These are phyloP conservation scores for Citropsis articulata DNA, from an alignment of 345 rosid species.

Conservation along the genomic window DNA sequence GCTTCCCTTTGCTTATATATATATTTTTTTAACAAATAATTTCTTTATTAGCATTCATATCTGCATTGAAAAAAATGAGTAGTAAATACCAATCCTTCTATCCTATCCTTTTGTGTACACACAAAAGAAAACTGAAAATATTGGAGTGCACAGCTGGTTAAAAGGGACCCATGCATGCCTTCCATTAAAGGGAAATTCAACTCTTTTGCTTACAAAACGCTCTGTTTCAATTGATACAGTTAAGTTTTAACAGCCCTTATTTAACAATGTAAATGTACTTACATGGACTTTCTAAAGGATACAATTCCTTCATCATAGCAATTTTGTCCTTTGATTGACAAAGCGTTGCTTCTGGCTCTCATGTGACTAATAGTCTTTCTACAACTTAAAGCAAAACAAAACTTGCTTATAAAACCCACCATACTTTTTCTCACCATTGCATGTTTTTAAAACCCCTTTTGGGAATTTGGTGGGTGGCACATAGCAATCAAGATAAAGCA, in stretches of 20 bases:
- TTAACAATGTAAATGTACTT: background rate
- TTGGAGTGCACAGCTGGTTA: conserved; percentile 7
- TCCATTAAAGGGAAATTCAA: conserved; percentile 6
- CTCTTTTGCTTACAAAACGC: background rate
- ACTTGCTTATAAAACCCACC: conserved; percentile 13
- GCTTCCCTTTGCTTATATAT: background rate
- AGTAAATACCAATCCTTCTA: background rate
- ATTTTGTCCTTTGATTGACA: background rate
- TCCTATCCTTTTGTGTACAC: background rate
- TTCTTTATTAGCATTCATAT: background rate
- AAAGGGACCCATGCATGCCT: background rate
- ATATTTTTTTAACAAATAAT: background rate
- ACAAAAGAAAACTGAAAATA: background rate
- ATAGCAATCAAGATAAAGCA: background rate
- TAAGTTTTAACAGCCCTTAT: background rate
- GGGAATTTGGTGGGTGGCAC: background rate
- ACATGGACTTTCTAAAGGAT: background rate
- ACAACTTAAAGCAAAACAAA: conserved; percentile 24
- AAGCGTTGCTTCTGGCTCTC: conserved; percentile 21
- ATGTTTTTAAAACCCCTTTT: background rate
- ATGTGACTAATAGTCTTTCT: conserved; percentile 7
- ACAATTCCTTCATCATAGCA: background rate
- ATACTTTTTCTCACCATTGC: background rate
- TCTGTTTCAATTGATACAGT: background rate
- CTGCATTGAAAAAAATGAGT: too few relatives aligned